phyloP scores from a whole-genome alignment of 768 basidiomycete species.

The Calocybe cyanea region DNA sequence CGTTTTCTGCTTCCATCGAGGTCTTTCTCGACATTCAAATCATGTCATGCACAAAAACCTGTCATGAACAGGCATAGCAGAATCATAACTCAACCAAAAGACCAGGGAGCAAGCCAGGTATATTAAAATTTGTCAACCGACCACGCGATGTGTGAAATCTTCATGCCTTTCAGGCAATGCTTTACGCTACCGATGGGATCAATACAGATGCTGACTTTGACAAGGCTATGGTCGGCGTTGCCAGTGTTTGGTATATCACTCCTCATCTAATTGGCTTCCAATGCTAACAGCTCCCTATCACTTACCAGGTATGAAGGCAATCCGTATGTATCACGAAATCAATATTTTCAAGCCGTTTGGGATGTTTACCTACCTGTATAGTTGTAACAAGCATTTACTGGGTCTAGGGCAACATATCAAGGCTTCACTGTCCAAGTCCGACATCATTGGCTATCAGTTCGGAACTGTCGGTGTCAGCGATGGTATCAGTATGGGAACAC shows the following conservation, averaged over 20 bases:
- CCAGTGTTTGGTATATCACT: slow-evolving; percentile 84
- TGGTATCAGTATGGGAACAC: slow-evolving; percentile 97
- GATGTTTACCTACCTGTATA: slow-evolving; percentile 27
- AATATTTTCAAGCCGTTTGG: too few species aligned
- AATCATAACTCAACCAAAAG: slow-evolving; percentile 85
- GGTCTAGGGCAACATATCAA: slow-evolving; percentile 87
- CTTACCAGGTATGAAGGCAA: slow-evolving; percentile 92
- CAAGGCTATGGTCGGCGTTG: slow-evolving; percentile 97
- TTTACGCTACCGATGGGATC: slow-evolving; percentile 97
- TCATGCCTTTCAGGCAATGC: slow-evolving; percentile 70
- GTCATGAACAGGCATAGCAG: slow-evolving; percentile 72
- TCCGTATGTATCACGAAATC: slow-evolving; percentile 59
- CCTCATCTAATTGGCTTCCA: slow-evolving; percentile 22
- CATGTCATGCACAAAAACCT: slow-evolving; percentile 26
- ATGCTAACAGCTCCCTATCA: slow-evolving; percentile 9
- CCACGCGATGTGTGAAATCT: neutral
- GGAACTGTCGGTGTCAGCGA: slow-evolving; percentile 98
- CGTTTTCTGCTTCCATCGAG: slow-evolving; percentile 28
- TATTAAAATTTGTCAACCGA: slow-evolving; percentile 6
- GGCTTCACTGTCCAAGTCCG: slow-evolving; percentile 62
- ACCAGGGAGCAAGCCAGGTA: slow-evolving; percentile 93
- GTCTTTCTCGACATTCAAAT: slow-evolving; percentile 25
- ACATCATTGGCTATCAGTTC: slow-evolving; percentile 93
- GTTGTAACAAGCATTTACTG: slow-evolving; percentile 94
- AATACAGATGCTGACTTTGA: slow-evolving; percentile 77